Percentiles rank a stretch among this genome's conserved stretches.
Evolutionary conservation across 805 yeast genomes (phyloP).

Genomic region (Saturnispora diversa): DNA sequence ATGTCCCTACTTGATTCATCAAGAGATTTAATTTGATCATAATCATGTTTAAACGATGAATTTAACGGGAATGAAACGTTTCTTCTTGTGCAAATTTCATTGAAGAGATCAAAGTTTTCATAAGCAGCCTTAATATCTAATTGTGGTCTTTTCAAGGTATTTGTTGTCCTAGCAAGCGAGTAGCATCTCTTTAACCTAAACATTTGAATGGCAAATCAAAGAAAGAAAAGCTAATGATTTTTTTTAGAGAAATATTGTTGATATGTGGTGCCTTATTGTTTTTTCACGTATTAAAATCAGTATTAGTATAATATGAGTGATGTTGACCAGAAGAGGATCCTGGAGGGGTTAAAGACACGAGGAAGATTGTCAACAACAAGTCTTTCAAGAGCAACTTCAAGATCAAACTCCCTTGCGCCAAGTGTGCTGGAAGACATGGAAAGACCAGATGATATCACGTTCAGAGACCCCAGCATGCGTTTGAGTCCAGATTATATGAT

Average conservation of each 20-base stretch:
- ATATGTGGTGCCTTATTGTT: too few relatives aligned
- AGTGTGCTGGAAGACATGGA: slow-evolving; percentile 9
- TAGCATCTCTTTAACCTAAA: background rate
- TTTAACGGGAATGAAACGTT: slow-evolving; percentile 25
- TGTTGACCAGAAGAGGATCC: slow-evolving; percentile 8
- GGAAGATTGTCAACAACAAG: background rate
- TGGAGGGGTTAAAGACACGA: slow-evolving; percentile 4
- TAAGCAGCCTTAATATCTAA: slow-evolving; percentile 30
- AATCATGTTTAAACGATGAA: slow-evolving; percentile 18
- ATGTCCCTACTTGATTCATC: slow-evolving; percentile 15
- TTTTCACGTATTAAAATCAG: too few relatives aligned
- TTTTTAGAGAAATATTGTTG: too few relatives aligned
- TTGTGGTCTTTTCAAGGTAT: slow-evolving; percentile 28
- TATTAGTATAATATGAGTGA: too few relatives aligned
- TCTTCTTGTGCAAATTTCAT: slow-evolving; percentile 29
- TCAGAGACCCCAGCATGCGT: slow-evolving; percentile 69
- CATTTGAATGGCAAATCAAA: background rate
- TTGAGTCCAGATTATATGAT: slow-evolving; percentile 20
- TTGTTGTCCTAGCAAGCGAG: slow-evolving; percentile 18
- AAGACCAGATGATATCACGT: slow-evolving; percentile 46
- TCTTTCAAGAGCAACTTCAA: slow-evolving; percentile 3
- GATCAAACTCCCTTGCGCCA: slow-evolving; percentile 10
- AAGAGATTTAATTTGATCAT: slow-evolving; percentile 12
- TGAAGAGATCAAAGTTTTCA: slow-evolving; percentile 23
- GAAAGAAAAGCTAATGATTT: too few relatives aligned